phyloP scores from a whole-genome alignment of 176 grass and related monocot species.

The Chrysopogon serrulatus region DNA sequence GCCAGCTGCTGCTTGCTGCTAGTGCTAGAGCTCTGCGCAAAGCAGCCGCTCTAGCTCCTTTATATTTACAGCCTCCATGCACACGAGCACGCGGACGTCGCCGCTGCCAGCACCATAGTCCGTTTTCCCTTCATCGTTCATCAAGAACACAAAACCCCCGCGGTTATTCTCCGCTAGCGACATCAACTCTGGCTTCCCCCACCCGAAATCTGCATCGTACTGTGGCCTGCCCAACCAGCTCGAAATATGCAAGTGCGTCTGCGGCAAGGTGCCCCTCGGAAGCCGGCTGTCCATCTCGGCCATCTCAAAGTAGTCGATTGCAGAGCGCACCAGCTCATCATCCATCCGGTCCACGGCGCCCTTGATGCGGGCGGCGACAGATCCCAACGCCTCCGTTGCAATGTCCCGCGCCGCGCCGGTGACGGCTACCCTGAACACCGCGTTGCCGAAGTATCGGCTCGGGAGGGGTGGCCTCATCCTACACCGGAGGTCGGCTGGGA shows the following conservation, averaged over 20 bases:
- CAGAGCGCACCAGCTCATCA: constrained; percentile 31
- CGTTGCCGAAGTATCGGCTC: constrained; percentile 26
- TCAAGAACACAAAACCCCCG: constrained; percentile 4
- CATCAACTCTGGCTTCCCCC: constrained; percentile 31
- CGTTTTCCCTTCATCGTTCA: background rate
- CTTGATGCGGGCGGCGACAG: background rate
- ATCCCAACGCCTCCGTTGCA: background rate
- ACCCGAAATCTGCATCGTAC: constrained; percentile 45
- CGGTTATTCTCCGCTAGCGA: background rate
- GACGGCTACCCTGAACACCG: background rate
- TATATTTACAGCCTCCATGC: background rate
- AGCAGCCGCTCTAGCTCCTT: background rate
- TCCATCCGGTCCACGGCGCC: background rate
- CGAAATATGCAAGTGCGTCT: background rate
- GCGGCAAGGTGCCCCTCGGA: background rate
- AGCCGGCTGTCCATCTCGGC: background rate
- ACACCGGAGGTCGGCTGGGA: constrained; percentile 4
- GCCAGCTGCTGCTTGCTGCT: too few species aligned
- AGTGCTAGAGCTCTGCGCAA: background rate
- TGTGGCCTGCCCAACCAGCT: constrained; percentile 41
- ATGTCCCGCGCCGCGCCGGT: background rate
- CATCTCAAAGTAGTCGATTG: constrained; percentile 22
- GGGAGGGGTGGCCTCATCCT: constrained; percentile 22
- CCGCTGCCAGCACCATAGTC: background rate
- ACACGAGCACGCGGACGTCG: background rate